Evolutionary conservation across 179 eudicot species (phyloP), one percentile per base, ranked within the genome.

Genomic region (Gypsophila paniculata): DNA sequence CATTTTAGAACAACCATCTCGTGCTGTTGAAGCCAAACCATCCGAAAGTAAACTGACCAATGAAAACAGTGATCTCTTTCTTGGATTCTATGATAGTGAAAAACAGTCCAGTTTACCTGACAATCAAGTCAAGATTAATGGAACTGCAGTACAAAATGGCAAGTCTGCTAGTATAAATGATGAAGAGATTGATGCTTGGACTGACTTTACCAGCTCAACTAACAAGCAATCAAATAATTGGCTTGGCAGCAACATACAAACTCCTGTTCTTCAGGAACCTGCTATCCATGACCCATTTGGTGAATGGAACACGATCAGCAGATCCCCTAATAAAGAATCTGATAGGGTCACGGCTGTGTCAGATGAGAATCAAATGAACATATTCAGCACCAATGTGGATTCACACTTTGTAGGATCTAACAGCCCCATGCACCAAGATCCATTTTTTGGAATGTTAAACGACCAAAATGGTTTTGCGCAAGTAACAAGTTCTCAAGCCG

Each of bases 251-350:
- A 53, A 57, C 57, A 54, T 62, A 26, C 65, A 46, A 74, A 70
- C 58, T 25, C 10, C 55, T 55, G 70, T 48, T 71, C 59, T 46
- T 36, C 67, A 76, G 53, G 76, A 72, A 49, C 69, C 77, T 68
- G 73, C 36, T 55, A 42, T 66, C 12, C 67, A 76, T 59, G 89
- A 86, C 78, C 75, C 82, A 19, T 82, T 82, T 77, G 85, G 72
- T 71, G 85, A 78, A 51, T 91, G 97, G 96, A 77, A 83, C 82
- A 80, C 80, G 46, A 86, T 85, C 64, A 71, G 83, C 59, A 79
- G 85, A 76, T 82, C 89, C 29, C 67, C 83, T 11, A 70, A 48
- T 66, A 68, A 66, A 58, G 77, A 83, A 75, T 72, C 68, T 74
- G 59, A 53, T 71, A 19, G 65, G 21, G 77, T 72, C 68, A 76